Conservation (phyloP, 2,329 filamentous ascomycete species). For the Colletotrichum navitas region DNA sequence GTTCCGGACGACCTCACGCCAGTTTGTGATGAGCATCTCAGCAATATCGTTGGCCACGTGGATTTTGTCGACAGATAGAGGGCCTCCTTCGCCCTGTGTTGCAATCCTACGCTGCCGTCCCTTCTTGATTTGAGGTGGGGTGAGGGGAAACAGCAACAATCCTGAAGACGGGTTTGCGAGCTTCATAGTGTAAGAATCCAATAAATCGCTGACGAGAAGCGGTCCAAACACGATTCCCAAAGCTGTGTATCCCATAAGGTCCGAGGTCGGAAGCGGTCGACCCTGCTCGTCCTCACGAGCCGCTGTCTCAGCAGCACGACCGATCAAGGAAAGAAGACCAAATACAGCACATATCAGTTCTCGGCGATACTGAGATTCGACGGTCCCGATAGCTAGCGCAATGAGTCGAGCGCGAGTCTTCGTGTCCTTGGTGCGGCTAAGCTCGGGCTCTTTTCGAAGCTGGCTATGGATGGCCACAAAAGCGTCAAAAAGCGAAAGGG, state of each 20-base stretch:
- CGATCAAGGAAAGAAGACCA: conserved; percentile 73
- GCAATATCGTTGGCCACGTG: conserved; percentile 69
- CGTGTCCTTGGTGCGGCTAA: conserved; percentile 65
- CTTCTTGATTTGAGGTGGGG: conserved; percentile 58
- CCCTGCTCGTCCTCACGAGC: conserved; percentile 65
- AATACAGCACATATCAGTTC: conserved; percentile 77
- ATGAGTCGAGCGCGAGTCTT: conserved; percentile 74
- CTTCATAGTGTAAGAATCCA: conserved; percentile 64
- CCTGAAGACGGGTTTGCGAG: conserved; percentile 57
- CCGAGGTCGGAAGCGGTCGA: conserved; percentile 65
- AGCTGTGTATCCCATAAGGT: conserved; percentile 74
- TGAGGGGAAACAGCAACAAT: conserved; percentile 57
- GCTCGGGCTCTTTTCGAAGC: conserved; percentile 64
- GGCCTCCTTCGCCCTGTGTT: conserved; percentile 42
- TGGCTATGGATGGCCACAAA: conserved; percentile 72
- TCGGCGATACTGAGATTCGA: conserved; percentile 70
- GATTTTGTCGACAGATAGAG: conserved; percentile 65
- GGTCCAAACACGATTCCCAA: conserved; percentile 76
- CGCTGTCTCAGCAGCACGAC: conserved; percentile 66
- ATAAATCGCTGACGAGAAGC: conserved; percentile 69
- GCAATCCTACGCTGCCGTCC: conserved; percentile 51
- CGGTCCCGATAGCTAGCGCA: conserved; percentile 70
- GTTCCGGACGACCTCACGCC: conserved; percentile 73
- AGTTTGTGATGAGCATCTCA: conserved; percentile 75
- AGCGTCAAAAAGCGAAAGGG: conserved; percentile 70